Conservation (phyloP, 352 stramenopile genomes). For the Peronospora destructor region DNA sequence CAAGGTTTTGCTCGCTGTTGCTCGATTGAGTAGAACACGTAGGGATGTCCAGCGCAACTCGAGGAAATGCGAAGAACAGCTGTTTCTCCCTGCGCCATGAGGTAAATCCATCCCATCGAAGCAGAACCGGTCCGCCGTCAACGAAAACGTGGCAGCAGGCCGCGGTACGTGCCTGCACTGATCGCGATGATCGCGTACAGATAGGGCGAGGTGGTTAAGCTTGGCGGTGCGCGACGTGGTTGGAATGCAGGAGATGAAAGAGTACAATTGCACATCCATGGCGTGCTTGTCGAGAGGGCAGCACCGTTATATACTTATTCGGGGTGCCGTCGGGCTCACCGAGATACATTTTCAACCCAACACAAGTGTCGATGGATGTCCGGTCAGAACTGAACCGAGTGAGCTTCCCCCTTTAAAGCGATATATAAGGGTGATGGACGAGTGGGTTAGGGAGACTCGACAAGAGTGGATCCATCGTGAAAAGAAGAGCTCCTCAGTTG, state of each 20-base stretch:
- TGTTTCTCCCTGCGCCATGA: slow-evolving; percentile 26
- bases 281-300: slow-evolving; percentile 2
- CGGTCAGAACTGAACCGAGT: slow-evolving; percentile 1
- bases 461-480: slow-evolving; percentile 14
- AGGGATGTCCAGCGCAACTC: slow-evolving; percentile 1
- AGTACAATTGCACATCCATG: not conserved
- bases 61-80: slow-evolving; percentile 14
- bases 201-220: slow-evolving; percentile 10
- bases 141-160: slow-evolving; percentile 20
- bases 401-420: slow-evolving; percentile 12
- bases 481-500: not conserved
- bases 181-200: slow-evolving; percentile 10
- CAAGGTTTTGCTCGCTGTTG: not conserved
- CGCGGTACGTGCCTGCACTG: slow-evolving; percentile 25
- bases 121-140: slow-evolving; percentile 23
- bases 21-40: slow-evolving; percentile 19
- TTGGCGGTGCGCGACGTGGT: not conserved
- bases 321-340: slow-evolving; percentile 1
- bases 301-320: not conserved
- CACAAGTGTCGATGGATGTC: not conserved
- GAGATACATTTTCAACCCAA: not conserved
- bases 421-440: slow-evolving; percentile 23
- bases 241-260: not conserved
- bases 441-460: slow-evolving; percentile 10
- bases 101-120: slow-evolving; percentile 20